Evolutionary conservation across 345 rosid genomes (phyloP).

Genomic region (Viola odorata): DNA sequence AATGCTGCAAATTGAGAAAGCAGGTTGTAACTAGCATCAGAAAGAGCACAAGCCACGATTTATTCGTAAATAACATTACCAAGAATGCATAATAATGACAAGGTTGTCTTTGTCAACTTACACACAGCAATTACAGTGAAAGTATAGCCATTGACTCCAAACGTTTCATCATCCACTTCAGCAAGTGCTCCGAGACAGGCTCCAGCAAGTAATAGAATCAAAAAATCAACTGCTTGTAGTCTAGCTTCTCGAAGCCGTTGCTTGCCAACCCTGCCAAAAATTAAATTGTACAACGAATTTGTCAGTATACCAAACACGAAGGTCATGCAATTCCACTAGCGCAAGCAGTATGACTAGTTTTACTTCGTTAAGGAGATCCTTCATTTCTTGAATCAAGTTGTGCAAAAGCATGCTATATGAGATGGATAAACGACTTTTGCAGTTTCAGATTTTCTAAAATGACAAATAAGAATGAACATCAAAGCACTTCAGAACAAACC

Average conservation of each 20-base stretch:
- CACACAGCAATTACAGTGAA: conserved; percentile 79
- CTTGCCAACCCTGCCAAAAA: conserved; percentile 53
- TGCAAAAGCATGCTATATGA: no score
- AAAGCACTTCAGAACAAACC: no score
- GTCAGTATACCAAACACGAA: not conserved
- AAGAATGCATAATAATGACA: not conserved
- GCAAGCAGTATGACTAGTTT: not conserved
- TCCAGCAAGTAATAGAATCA: conserved; percentile 77
- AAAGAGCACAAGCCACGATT: not conserved
- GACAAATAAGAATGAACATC: no score
- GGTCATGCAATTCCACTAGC: not conserved
- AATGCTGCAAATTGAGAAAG: conserved; percentile 48
- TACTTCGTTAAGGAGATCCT: no score
- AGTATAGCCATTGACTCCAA: conserved; percentile 67
- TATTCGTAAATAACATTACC: no score
- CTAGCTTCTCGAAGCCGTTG: conserved; percentile 82
- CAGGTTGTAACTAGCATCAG: not conserved
- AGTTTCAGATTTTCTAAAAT: no score
- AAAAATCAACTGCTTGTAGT: conserved; percentile 57
- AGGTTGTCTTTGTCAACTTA: conserved; percentile 38
- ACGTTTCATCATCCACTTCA: conserved; percentile 69
- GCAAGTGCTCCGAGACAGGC: conserved; percentile 88
- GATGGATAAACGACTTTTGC: no score
- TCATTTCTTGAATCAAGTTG: not conserved
- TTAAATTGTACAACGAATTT: not conserved